Evolutionary conservation across 2,329 filamentous ascomycete species (phyloP).

Genomic region (Teratosphaeria nubilosa): DNA sequence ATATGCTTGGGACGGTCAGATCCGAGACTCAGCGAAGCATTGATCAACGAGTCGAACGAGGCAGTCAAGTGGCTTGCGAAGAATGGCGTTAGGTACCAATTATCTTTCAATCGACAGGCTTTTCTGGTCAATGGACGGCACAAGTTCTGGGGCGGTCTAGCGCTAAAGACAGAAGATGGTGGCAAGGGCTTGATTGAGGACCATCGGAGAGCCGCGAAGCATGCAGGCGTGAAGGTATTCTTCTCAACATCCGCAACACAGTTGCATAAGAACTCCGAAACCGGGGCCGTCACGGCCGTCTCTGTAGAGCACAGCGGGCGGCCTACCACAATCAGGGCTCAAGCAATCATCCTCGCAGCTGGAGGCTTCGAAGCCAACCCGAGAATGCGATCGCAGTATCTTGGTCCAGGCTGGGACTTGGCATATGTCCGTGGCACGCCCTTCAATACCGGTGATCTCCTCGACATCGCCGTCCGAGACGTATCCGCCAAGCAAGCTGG

Average conservation of each 20-base stretch:
- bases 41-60: constrained; percentile 34
- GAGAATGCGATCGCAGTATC: constrained; percentile 43
- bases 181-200: constrained; percentile 50
- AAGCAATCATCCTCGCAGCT: constrained; percentile 44
- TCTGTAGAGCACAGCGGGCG: constrained; percentile 19
- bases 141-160: constrained; percentile 59
- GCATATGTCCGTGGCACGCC: constrained; percentile 54
- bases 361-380: constrained; percentile 57
- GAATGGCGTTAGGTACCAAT: constrained; percentile 26
- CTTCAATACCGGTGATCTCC: constrained; percentile 52
- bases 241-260: constrained; percentile 39
- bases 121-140: constrained; percentile 51
- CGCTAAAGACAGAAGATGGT: constrained; percentile 48
- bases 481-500: constrained; percentile 31
- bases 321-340: constrained; percentile 23
- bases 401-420: constrained; percentile 53
- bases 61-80: constrained; percentile 21
- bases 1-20: constrained; percentile 48
- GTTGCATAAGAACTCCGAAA: constrained; percentile 26
- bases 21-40: constrained; percentile 34
- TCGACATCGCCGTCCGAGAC: constrained; percentile 41
- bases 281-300: constrained; percentile 26
- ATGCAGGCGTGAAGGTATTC: constrained; percentile 34
- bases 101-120: constrained; percentile 56
- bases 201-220: constrained; percentile 35